Percentiles rank a stretch among this genome's conserved stretches.
Evolutionary conservation across 257 asterid genomes (phyloP).

Genomic region (Verbascum thapsus): DNA sequence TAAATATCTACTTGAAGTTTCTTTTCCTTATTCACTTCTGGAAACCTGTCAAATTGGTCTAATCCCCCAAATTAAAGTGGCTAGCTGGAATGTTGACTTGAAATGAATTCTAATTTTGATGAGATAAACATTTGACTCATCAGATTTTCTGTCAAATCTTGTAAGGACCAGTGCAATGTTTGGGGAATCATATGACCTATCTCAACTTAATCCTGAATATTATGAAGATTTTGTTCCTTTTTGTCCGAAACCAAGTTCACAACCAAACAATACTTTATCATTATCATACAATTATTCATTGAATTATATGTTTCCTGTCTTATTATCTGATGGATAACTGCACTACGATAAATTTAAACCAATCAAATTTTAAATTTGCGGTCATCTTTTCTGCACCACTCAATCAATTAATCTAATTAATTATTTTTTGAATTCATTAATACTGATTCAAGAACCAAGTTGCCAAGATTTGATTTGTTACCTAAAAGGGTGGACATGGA

Average conservation of each 20-base stretch:
- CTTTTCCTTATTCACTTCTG: no score
- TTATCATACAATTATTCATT: constrained; percentile 2
- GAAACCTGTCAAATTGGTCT: no score
- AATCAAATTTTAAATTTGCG: neutral
- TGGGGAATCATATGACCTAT: constrained; percentile 16
- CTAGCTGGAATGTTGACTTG: no score
- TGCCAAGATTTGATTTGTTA: constrained; percentile 11
- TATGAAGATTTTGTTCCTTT: constrained; percentile 11
- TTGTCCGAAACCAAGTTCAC: constrained; percentile 18
- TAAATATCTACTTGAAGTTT: no score
- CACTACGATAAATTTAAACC: neutral
- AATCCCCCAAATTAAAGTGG: no score
- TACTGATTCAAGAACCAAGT: neutral
- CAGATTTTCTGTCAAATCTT: no score
- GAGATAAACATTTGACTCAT: no score
- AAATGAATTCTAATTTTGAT: no score
- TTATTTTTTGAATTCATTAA: neutral
- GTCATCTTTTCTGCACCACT: neutral
- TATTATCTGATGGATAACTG: neutral
- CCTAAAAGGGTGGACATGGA: neutral
- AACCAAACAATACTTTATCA: neutral
- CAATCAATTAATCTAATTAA: neutral
- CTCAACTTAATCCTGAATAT: neutral
- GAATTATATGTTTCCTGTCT: constrained; percentile 26
- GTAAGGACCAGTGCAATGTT: neutral